Conservation (phyloP, 805 yeast species). For the Saccharomyces mikatae region DNA sequence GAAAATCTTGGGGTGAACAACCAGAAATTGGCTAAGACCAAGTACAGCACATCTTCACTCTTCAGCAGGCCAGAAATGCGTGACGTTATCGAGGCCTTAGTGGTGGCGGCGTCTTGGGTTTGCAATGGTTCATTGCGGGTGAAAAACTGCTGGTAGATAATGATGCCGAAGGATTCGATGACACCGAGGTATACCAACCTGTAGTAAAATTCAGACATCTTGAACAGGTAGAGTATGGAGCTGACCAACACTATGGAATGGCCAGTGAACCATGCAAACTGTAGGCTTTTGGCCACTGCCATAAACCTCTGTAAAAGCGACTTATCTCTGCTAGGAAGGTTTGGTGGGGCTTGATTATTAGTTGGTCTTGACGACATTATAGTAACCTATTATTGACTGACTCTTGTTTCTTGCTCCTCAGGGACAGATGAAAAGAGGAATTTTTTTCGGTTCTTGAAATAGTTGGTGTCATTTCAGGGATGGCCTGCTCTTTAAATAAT, state of each 20-base stretch:
- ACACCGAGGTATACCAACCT: slow-evolving; percentile 55
- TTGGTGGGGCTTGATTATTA: background rate
- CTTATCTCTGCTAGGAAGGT: background rate
- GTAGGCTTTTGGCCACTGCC: slow-evolving; percentile 38
- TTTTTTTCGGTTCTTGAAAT: background rate
- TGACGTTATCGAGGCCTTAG: slow-evolving; percentile 1
- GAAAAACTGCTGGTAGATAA: slow-evolving; percentile 52
- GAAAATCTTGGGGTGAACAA: slow-evolving; percentile 50
- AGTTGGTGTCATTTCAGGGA: background rate
- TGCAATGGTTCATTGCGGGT: slow-evolving; percentile 23
- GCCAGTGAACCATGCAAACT: slow-evolving; percentile 72
- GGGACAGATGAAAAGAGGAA: background rate
- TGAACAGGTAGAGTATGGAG: slow-evolving; percentile 27
- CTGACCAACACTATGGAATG: slow-evolving; percentile 41
- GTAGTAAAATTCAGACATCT: slow-evolving; percentile 44
- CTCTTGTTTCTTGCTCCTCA: background rate
- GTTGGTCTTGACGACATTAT: background rate
- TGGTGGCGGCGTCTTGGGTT: slow-evolving; percentile 6
- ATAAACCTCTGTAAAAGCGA: slow-evolving; percentile 6
- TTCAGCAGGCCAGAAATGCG: slow-evolving; percentile 24
- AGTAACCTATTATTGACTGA: background rate
- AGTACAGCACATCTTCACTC: slow-evolving; percentile 71
- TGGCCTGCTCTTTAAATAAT: background rate
- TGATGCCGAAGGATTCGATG: slow-evolving; percentile 66
- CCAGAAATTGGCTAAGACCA: slow-evolving; percentile 48